Evolutionary conservation across 1,139 yeast species (phyloP), one percentile per base, ranked within the genome.

Genomic region (Debaryomyces fabryi): DNA sequence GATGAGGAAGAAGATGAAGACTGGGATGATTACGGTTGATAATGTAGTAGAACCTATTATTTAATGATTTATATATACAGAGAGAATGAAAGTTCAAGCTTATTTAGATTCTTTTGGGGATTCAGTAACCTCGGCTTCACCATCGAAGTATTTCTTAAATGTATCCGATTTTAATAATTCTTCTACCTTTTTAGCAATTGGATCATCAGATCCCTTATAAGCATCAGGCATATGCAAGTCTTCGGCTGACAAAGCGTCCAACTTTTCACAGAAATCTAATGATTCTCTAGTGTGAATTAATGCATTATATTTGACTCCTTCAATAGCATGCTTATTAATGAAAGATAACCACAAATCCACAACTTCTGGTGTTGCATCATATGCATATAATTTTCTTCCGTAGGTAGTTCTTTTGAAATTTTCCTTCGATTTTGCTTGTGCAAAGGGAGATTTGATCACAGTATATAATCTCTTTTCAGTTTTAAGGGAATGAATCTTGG

Each of bases 381-480:
- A 91, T 16, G 91, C 88, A 53, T 78, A 77, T 55, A 93, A 74
- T 54, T 81, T 69, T 52, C 96, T 82, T 60, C 86, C 83, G 65
- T 82, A 89, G 0, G 98, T 93, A 47, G 82, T 79, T 72, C 98
- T 84, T 72, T 89, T 89, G 72, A 89, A 93, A 74, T 93, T 93
- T 71, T 93, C 97, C 71, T 93, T 93, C 8, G 96, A 81, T 66
- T 92, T 92, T 47, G 98, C 96, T 64, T 89, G 96, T 30, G 89
- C 97, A 66, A 93, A 93, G 1, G 98, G 98, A 4, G 97, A 86
- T 65, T 87, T 82, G 59, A 88, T 90, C 47, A 93, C 97, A 0
- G 99, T 93, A 88, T 96, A 93, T 58, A 91, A 82, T 55, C 78
- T 62, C 58, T 73, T 74, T 68, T 92, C 95, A 42, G 88, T 82